These are phyloP conservation scores for Phytophthora litchii DNA, from an alignment of 352 stramenopile species.

Conservation along the genomic window DNA sequence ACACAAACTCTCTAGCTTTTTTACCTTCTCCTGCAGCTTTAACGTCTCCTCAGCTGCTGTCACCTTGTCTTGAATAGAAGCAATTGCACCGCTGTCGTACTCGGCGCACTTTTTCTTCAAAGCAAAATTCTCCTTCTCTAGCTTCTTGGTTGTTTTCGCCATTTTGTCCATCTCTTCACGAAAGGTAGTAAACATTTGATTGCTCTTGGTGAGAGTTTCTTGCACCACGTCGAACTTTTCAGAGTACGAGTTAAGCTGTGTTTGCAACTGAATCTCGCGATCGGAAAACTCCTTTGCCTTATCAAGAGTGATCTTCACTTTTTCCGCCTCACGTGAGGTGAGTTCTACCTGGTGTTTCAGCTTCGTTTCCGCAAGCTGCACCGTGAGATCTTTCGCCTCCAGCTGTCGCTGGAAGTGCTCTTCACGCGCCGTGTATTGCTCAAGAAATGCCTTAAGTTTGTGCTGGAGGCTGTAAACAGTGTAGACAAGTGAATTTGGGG, in stretches of 20 bases:
- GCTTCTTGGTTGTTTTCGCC: constrained; percentile 85
- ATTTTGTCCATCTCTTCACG: constrained; percentile 90
- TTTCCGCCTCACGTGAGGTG: constrained; percentile 69
- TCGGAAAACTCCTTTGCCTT: constrained; percentile 86
- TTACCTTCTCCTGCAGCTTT: constrained; percentile 84
- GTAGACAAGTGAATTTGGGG: constrained; percentile 1
- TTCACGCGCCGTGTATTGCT: constrained; percentile 80
- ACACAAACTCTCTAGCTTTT: constrained; percentile 84
- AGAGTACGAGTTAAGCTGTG: constrained; percentile 81
- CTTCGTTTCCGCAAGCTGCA: constrained; percentile 84
- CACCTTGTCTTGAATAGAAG: constrained; percentile 78
- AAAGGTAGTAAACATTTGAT: constrained; percentile 86
- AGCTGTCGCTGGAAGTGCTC: constrained; percentile 87
- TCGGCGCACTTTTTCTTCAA: constrained; percentile 83
- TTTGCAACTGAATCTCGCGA: constrained; percentile 73
- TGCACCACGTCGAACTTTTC: constrained; percentile 88
- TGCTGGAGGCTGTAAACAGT: constrained; percentile 65
- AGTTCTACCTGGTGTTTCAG: constrained; percentile 81
- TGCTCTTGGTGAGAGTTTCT: constrained; percentile 86
- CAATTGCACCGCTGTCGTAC: constrained; percentile 82
- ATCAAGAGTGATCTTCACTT: constrained; percentile 77
- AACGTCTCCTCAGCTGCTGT: constrained; percentile 58
- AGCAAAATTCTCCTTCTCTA: constrained; percentile 85
- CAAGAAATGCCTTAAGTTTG: constrained; percentile 84
- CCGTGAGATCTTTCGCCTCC: constrained; percentile 80